phyloP scores from a whole-genome alignment of 1,284 basidiomycete genomes.

The Boletus mariae region DNA sequence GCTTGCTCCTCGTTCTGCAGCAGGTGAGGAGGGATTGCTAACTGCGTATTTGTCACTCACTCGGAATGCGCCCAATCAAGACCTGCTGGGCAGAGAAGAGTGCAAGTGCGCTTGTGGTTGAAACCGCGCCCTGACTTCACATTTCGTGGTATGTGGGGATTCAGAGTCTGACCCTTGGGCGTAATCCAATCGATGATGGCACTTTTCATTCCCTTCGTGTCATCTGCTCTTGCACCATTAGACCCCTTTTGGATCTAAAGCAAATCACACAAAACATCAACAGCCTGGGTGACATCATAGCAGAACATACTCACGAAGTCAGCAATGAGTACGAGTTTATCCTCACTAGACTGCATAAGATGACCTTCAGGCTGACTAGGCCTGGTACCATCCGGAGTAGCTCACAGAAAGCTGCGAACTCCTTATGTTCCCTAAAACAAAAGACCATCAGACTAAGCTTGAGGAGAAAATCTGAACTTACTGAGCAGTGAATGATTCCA shows the following conservation, averaged over 20 bases:
- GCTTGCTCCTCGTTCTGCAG: too few species aligned
- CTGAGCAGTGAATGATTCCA: not conserved
- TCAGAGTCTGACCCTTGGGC: not conserved
- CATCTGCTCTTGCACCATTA: not conserved
- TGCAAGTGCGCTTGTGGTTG: not conserved
- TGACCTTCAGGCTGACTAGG: constrained; percentile 4
- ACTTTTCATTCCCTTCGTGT: constrained; percentile 4
- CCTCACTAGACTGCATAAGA: constrained; percentile 4
- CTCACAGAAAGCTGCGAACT: constrained; percentile 7
- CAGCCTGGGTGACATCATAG: not conserved
- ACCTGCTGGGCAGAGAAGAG: not conserved
- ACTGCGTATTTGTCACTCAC: not conserved
- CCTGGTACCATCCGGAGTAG: constrained; percentile 8
- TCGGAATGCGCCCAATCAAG: not conserved
- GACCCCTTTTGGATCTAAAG: too few species aligned
- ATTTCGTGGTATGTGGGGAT: not conserved
- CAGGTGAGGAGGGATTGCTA: too few species aligned
- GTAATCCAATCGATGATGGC: constrained; percentile 1
- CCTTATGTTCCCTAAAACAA: constrained; percentile 2
- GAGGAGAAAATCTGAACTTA: not conserved
- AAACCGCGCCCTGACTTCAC: not conserved
- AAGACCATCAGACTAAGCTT: not conserved
- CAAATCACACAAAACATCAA: constrained; percentile 8
- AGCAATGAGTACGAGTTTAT: constrained; percentile 6
- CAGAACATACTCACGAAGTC: constrained; percentile 1